These are phyloP conservation scores for Salvia splendens DNA, from an alignment of 257 asterid species.

Conservation along the genomic window DNA sequence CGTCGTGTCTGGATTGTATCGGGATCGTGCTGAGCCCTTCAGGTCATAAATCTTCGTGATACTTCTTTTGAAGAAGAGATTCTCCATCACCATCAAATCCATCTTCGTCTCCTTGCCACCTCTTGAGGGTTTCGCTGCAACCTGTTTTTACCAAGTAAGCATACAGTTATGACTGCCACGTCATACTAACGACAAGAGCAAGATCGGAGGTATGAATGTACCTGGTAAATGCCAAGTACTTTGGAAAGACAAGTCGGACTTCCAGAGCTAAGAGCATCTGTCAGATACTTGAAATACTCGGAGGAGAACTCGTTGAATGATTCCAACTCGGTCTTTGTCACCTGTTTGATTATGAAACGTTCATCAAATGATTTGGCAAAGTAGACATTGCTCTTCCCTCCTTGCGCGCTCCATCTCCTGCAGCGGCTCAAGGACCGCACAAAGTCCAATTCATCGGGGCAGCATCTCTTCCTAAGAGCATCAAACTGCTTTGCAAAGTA, in stretches of 20 bases:
- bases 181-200: no score
- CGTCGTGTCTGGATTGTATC: conserved; percentile 73
- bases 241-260: conserved; percentile 98
- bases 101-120: conserved; percentile 88
- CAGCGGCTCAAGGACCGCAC: conserved; percentile 83
- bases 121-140: conserved; percentile 48
- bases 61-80: conserved; percentile 73
- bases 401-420: conserved; percentile 90
- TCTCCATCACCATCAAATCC: conserved; percentile 98
- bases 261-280: conserved; percentile 60
- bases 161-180: neutral
- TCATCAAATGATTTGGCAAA: conserved; percentile 89
- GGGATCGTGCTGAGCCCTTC: conserved; percentile 82
- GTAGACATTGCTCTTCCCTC: conserved; percentile 95
- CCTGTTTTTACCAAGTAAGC: conserved; percentile 40
- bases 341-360: conserved; percentile 85
- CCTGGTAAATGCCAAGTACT: conserved; percentile 93
- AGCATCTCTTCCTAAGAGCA: conserved; percentile 72
- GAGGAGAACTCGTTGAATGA: conserved; percentile 81
- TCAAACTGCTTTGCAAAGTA: conserved; percentile 84
- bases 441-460: conserved; percentile 71
- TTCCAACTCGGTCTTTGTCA: conserved; percentile 88
- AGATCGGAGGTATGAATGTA: conserved; percentile 18
- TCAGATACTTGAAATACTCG: conserved; percentile 70
- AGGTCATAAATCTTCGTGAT: conserved; percentile 81